Evolutionary conservation across 345 rosid species (phyloP).

Genomic region (Sisymbrium irio): DNA sequence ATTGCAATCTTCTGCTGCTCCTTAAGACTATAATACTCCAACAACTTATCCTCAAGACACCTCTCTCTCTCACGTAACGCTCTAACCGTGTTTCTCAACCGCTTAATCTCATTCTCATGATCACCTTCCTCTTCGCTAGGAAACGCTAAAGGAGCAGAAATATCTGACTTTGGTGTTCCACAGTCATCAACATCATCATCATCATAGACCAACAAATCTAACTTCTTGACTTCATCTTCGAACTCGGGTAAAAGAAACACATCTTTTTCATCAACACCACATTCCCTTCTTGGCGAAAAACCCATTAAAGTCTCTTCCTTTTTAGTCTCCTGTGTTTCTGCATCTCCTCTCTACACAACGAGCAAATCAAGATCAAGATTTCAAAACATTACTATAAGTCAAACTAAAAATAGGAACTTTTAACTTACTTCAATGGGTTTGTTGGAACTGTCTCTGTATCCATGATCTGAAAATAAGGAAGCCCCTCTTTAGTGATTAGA

Average conservation of each 20-base stretch:
- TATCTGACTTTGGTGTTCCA: conserved; percentile 41
- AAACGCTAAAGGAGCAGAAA: conserved; percentile 43
- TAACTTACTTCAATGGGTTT: conserved; percentile 17
- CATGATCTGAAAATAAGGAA: conserved; percentile 34
- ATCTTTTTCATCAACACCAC: conserved; percentile 39
- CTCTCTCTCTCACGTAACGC: conserved; percentile 70
- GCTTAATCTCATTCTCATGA: conserved; percentile 58
- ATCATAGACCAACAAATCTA: conserved; percentile 30
- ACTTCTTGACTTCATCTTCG: conserved; percentile 47
- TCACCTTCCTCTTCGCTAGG: conserved; percentile 43
- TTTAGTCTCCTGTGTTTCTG: conserved; percentile 4
- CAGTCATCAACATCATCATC: conserved; percentile 7
- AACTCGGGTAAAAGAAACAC: conserved; percentile 56
- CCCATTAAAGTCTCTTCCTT: conserved; percentile 33
- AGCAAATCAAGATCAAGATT: no score
- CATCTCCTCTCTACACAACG: conserved; percentile 37
- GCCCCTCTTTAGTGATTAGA: not conserved
- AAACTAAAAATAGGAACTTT: conserved; percentile 12
- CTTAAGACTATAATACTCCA: conserved; percentile 81
- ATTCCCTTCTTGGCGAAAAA: conserved; percentile 41
- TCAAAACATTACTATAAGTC: not conserved
- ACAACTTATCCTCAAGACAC: conserved; percentile 65
- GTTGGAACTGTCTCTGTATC: conserved; percentile 9
- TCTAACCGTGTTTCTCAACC: conserved; percentile 53
- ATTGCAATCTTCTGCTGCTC: conserved; percentile 67